phyloP scores from a whole-genome alignment of 2,329 filamentous ascomycete species.

The Cytospora piceicola region DNA sequence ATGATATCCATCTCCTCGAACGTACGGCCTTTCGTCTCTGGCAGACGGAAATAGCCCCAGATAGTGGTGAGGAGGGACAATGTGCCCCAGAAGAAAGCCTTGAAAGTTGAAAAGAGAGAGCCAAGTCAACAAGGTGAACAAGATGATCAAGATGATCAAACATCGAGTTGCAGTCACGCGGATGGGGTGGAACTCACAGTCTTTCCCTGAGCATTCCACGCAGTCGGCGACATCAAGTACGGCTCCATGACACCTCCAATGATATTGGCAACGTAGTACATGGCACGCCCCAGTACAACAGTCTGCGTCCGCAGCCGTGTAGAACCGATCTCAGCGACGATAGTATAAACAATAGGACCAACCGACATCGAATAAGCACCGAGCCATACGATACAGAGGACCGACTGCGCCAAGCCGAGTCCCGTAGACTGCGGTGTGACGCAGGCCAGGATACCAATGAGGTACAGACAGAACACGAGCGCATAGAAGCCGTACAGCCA shows the following conservation, averaged over 20 bases:
- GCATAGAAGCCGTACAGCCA: slow-evolving; percentile 46
- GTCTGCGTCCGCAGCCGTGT: slow-evolving; percentile 53
- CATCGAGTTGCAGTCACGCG: accelerated
- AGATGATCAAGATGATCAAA: accelerated
- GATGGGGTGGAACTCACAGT: slow-evolving; percentile 35
- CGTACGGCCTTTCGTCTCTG: slow-evolving; percentile 51
- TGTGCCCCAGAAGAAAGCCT: slow-evolving; percentile 50
- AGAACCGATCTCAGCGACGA: slow-evolving; percentile 49
- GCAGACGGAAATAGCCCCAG: slow-evolving; percentile 50
- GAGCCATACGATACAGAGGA: slow-evolving; percentile 50
- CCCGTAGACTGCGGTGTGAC: slow-evolving; percentile 41
- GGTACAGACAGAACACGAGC: slow-evolving; percentile 46
- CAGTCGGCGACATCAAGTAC: slow-evolving; percentile 44
- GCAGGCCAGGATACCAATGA: slow-evolving; percentile 48
- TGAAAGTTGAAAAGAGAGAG: background rate
- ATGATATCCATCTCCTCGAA: slow-evolving; percentile 51
- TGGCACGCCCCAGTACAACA: slow-evolving; percentile 48
- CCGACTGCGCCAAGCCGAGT: slow-evolving; percentile 46
- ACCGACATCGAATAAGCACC: slow-evolving; percentile 48
- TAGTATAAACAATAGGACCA: slow-evolving; percentile 51
- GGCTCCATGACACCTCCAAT: slow-evolving; percentile 46
- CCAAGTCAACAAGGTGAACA: background rate
- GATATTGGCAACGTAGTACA: slow-evolving; percentile 48
- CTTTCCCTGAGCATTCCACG: slow-evolving; percentile 47
- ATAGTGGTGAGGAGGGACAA: slow-evolving; percentile 43